Base-by-base conservation (phyloP, 2,329 filamentous ascomycete species). In the Fusarium agapanthi region DNA sequence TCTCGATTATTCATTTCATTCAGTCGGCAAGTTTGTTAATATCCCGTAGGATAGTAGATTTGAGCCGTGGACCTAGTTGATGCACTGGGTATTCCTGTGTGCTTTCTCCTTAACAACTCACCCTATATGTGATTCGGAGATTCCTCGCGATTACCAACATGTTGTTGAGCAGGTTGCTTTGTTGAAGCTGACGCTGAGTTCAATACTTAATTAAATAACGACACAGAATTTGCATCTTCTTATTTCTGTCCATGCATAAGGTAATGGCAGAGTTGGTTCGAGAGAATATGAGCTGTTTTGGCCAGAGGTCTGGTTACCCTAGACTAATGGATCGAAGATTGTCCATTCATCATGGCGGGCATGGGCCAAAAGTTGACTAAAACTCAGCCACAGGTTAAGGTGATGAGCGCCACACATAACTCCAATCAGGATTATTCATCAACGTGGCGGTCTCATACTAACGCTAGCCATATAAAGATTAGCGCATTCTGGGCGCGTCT, bases 401-500 rank as follows among this genome's bases (percentile, higher is more conserved):
- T 26, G 1, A 1, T 40, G 7, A 10, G 20, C 22, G 24, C 12
- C 44, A 48, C 24, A n/a, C 55, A 26, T 16, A 34, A 35, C 32
- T 15, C 20, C 15, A 7, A 11, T 5, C 3, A 6, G 7, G 5
- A 61, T 74, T 56, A 75, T 53, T 75, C 67, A 75, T 61, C 61
- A 67, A 47, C 14, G 43, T 73, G 72, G 69, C 62, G 34, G 7
- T 45, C 14, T 16, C 2, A 9, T 10, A 1, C 1, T 1, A 0
- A 0, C 11, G 2, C 73, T 74, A 74, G 26, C 65, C 44, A 6
- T 2, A 41, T 34, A 0, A 10, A 12, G 35, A 11, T 11, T 75
- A 75, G 68, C 30, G 5, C 26, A 41, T 18, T 50, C 10, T 50
- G 44, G 65, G 73, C 76, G 76, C 76, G 73, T 77, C 73, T 73